Conservation (phyloP, 1,284 basidiomycete genomes). For the Melanopsichium pennsylvanicum region DNA sequence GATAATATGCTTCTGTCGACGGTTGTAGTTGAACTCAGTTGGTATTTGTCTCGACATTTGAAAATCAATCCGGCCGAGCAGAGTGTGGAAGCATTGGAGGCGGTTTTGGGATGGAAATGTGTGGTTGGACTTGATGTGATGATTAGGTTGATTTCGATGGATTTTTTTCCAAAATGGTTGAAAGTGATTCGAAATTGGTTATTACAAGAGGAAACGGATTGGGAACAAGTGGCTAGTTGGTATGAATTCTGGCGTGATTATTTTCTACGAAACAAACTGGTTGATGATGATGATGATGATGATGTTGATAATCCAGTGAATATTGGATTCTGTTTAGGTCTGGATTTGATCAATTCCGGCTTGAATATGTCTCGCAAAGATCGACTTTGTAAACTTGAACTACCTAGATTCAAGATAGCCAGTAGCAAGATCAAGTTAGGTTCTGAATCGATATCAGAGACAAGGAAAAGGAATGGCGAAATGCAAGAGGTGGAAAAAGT, state of each 20-base stretch:
- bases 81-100: constrained; percentile 75
- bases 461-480: not conserved
- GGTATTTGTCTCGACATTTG: constrained; percentile 81
- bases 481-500: not conserved
- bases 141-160: constrained; percentile 71
- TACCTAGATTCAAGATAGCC: constrained; percentile 72
- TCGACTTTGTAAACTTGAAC: constrained; percentile 62
- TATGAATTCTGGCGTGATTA: constrained; percentile 81
- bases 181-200: constrained; percentile 91
- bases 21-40: constrained; percentile 85
- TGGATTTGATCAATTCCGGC: constrained; percentile 91
- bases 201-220: constrained; percentile 79
- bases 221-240: constrained; percentile 91
- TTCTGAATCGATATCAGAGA: not conserved
- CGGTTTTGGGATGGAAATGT: constrained; percentile 78
- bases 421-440: too few species aligned
- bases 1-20: constrained; percentile 88
- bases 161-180: constrained; percentile 97
- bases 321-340: constrained; percentile 81
- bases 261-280: constrained; percentile 74
- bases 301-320: constrained; percentile 51
- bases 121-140: constrained; percentile 71
- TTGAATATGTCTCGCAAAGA: constrained; percentile 72
- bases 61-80: constrained; percentile 86
- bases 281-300: constrained; percentile 28